Evolutionary conservation across 2,329 filamentous ascomycete genomes (phyloP), one percentile per base, ranked within the genome.

Genomic region (Diaporthe sp.): DNA sequence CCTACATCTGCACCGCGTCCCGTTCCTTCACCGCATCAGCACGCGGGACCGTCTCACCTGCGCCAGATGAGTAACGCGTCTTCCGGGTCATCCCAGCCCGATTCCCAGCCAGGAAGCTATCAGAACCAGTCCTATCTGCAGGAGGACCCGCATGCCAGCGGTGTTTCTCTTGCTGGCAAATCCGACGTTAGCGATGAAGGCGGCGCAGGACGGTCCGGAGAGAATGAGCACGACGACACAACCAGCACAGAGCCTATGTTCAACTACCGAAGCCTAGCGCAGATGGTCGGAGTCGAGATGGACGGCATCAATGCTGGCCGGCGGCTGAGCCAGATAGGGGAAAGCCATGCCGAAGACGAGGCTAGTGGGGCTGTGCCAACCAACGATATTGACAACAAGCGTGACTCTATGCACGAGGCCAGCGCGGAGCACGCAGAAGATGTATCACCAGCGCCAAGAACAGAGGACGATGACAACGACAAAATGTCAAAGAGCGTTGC

Each of bases 31-130:
- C 80, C 87, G 1, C 85, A 87, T n/a, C 87, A 87, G 9, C 86
- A 88, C 1, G 88, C 90, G 10, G 90, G 90, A 54, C 90, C 91
- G 6, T 94, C 93, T 2, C 93, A 95, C 81, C 86, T 97, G 25
- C 91, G 95, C 33, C 93, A 97, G 78, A 92, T 97, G 83, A 97
- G 95, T 76, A 97, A 93, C 78, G 93, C 95, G 1, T 98, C 96
- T 0, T 97, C 95, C 0, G 90, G 94, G 0, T 92, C 95, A 0
- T 97, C 95, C 0, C 87, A 92, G 17, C 87, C 91, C 0, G 95
- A 96, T 68, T 94, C 92, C 42, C 86, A 87, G 1, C 85, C 87
- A 1, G 89, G 86, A 40, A 92, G 88, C 79, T 89, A 86, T 76
- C 81, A 78, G 4, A 83, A 82, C 1, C 82, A 81, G 1, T 84